Base-by-base conservation (phyloP, 805 yeast genomes). In the Zygosaccharomyces pseudorouxii region DNA sequence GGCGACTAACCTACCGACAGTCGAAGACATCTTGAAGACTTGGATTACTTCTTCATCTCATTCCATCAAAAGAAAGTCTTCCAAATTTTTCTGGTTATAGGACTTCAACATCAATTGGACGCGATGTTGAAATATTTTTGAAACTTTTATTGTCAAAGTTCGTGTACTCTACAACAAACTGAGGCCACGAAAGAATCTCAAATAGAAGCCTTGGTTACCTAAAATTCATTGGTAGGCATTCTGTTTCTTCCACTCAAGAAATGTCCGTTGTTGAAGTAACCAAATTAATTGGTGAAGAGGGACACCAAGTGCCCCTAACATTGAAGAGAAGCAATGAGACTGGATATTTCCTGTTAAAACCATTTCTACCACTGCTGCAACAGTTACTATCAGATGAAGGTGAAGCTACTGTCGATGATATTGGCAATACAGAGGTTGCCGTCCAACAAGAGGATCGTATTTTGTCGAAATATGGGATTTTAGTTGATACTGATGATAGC, bases 401-500 rank as follows among this genome's bases (percentile, higher is more conserved):
- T 12, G 36, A 47, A 38, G 35, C 35, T 38, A 42, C 43, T 14
- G 27, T 19, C 25, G 41, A 30, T 19, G 42, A 30, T 14, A 31
- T 30, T n/a, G 41, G 18, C n/a, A 40, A 35, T 16, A 40, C 29
- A 6, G 52, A 52, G 42, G 36, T 52, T 46, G 45, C 30, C 5
- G 46, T 30, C 5, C 53, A 50, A 29, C 54, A 51, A 42, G 55
- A 54, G 27, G 58, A 56, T 42, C 42, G 42, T 29, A 25, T 63
- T 20, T 47, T 63, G 11, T 50, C 65, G 3, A 58, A 57, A 42
- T 63, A 53, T 49, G 61, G 58, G 12, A 50, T 64, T 12, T 46
- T 56, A 19, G 62, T 62, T 11, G 65, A 61, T 19, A 60, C 63
- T 7, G 61, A 60, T 45, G 50, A 49, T 7, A 55, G 50, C 16